Base-by-base conservation (phyloP, 2,329 filamentous ascomycete species). In the Celoporthe dispersa region DNA sequence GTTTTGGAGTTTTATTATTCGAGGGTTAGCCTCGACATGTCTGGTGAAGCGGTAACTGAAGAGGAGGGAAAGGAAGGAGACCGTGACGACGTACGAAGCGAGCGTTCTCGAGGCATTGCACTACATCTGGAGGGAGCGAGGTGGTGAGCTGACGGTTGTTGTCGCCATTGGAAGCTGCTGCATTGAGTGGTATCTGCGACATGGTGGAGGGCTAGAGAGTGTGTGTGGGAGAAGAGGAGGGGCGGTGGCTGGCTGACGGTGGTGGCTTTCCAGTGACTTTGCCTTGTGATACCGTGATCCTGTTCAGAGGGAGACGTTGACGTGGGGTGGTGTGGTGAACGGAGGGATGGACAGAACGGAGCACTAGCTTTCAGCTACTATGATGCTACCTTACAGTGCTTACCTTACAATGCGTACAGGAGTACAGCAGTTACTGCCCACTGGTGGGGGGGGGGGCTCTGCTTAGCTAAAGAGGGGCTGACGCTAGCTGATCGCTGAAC, bases 51-150 rank as follows among this genome's bases (percentile, higher is more conserved):
- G 44, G 8, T n/a, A 9, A 1, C 4, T 11, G 35, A 72, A 51
- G n/a, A 16, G 48, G 66, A 39, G 41, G 35, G 65, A 68, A 74
- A 71, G 73, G 70, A 70, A 69, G 59, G 28, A 63, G 61, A 41
- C 31, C 39, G 60, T 33, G 64, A 72, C 41, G 68, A 83, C 87
- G 76, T 88, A 97, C 94, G 83, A 98, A 99, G 76, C 95, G 91
- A 64, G 95, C 94, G 83, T 98, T 98, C 79, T 97, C 91, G 33
- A 99, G 89, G 78, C 94, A 98, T 76, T 94, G 91, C 16, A 96
- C 87, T 31, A 98, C 96, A 80, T 98, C 94, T 4, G 86, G 84
- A 0, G 96, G 96, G 2, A 98, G 87, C 11, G 87, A 87, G 70
- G 86, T 85, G 51, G 92, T 91, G 70, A 88, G 80, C 79, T 91